These are phyloP conservation scores for Ustilago hordei DNA, from an alignment of 1,284 basidiomycete genomes.

Conservation along the genomic window DNA sequence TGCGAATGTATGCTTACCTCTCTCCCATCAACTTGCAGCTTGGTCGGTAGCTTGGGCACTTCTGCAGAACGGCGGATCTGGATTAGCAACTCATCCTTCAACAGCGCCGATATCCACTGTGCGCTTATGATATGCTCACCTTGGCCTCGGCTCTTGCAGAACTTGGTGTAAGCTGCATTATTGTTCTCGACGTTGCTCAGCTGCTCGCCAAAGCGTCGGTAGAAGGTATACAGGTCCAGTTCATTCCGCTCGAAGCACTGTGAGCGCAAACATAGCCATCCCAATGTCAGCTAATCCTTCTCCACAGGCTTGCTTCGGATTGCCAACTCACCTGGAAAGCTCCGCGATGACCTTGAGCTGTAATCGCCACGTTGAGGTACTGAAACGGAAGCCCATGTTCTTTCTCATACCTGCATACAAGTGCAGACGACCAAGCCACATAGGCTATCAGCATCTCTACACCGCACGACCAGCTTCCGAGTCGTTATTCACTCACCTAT, in stretches of 20 bases:
- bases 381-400: constrained; percentile 62
- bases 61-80: constrained; percentile 31
- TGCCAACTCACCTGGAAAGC: constrained; percentile 65
- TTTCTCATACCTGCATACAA: constrained; percentile 51
- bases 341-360: constrained; percentile 62
- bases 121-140: constrained; percentile 11
- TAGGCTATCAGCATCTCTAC: not conserved
- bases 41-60: constrained; percentile 46
- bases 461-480: not conserved
- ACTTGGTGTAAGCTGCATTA: constrained; percentile 59
- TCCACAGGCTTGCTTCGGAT: not conserved
- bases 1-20: constrained; percentile 31
- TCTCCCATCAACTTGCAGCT: constrained; percentile 43
- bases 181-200: constrained; percentile 58
- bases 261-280: not conserved
- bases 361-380: constrained; percentile 70
- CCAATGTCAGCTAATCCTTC: not conserved
- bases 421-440: not conserved
- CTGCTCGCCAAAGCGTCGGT: constrained; percentile 63
- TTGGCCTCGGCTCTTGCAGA: constrained; percentile 55
- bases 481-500: constrained; percentile 34
- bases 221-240: constrained; percentile 66
- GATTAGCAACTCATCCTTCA: not conserved
- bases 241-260: constrained; percentile 67
- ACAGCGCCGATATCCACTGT: not conserved